Evolutionary conservation across 345 rosid species (phyloP).

Genomic region (Brassica juncea): DNA sequence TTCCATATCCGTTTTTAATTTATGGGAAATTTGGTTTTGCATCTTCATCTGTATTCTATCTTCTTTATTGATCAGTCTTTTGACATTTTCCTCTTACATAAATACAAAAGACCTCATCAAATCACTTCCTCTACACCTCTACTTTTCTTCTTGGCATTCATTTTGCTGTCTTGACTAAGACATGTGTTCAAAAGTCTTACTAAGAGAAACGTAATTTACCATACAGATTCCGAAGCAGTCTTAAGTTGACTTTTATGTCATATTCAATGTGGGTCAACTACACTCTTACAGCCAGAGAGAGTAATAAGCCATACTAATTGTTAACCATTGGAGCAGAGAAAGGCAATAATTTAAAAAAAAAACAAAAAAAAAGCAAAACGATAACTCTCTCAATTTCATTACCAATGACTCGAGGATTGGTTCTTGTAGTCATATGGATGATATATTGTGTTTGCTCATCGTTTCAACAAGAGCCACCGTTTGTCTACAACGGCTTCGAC

Average conservation of each 20-base stretch:
- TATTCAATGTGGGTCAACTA: conserved; percentile 6
- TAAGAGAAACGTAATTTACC: conserved; percentile 6
- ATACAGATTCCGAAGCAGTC: conserved; percentile 23
- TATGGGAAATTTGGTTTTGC: conserved; percentile 4
- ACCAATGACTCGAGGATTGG: conserved; percentile 36
- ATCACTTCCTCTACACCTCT: background rate
- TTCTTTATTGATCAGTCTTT: conserved; percentile 2
- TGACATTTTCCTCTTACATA: conserved; percentile 15
- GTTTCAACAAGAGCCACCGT: conserved; percentile 32
- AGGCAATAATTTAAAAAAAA: background rate
- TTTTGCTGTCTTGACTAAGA: conserved; percentile 26
- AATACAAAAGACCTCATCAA: background rate
- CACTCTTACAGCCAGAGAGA: conserved; percentile 16
- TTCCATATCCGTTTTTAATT: background rate
- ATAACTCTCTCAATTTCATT: conserved; percentile 1
- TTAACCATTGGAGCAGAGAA: background rate
- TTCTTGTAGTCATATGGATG: conserved; percentile 16
- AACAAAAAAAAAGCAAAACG: conserved; percentile 1
- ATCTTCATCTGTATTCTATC: background rate
- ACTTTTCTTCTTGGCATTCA: background rate
- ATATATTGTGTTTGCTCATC: conserved; percentile 20
- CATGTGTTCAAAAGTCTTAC: conserved; percentile 28
- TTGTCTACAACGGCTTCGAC: conserved; percentile 48
- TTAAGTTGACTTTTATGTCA: conserved; percentile 18
- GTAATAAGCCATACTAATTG: background rate